Percentiles rank a stretch among this genome's conserved stretches.
Evolutionary conservation across 768 basidiomycete species (phyloP).

Genomic region (Suillus variegatus): DNA sequence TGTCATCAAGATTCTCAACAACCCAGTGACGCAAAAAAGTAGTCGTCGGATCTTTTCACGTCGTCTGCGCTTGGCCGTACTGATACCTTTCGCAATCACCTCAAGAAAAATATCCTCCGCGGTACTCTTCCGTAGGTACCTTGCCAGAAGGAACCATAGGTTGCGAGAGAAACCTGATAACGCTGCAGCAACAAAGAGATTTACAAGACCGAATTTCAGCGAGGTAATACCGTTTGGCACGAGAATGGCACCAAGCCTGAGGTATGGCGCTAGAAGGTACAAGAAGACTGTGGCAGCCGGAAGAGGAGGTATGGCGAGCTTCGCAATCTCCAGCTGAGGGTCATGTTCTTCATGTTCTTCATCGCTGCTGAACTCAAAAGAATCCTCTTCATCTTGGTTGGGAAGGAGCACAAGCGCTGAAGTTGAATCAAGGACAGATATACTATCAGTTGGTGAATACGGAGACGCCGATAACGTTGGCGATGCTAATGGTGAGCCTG

Average conservation of each 20-base stretch:
- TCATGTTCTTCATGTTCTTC: conserved; percentile 36
- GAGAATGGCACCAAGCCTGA: conserved; percentile 71
- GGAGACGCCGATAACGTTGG: conserved; percentile 9
- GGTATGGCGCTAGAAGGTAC: conserved; percentile 67
- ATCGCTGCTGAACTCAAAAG: conserved; percentile 41
- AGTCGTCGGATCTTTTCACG: conserved; percentile 44
- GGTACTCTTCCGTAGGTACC: conserved; percentile 65
- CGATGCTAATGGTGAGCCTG: not conserved
- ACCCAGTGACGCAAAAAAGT: conserved; percentile 46
- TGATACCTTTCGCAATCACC: conserved; percentile 52
- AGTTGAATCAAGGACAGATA: conserved; percentile 39
- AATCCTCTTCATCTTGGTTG: conserved; percentile 45
- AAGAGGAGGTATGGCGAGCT: conserved; percentile 45
- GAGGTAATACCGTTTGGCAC: conserved; percentile 51
- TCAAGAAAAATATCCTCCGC: conserved; percentile 67
- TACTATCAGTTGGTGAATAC: conserved; percentile 8
- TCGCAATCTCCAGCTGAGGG: conserved; percentile 11
- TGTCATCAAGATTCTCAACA: conserved; percentile 51
- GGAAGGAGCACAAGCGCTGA: conserved; percentile 67
- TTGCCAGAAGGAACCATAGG: conserved; percentile 76
- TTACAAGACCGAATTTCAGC: conserved; percentile 50
- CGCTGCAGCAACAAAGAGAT: conserved; percentile 53
- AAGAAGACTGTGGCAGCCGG: conserved; percentile 60
- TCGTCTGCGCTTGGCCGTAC: conserved; percentile 48
- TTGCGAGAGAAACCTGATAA: conserved; percentile 64